phyloP scores from a whole-genome alignment of 2,329 filamentous ascomycete genomes.

The Phoma sp. region DNA sequence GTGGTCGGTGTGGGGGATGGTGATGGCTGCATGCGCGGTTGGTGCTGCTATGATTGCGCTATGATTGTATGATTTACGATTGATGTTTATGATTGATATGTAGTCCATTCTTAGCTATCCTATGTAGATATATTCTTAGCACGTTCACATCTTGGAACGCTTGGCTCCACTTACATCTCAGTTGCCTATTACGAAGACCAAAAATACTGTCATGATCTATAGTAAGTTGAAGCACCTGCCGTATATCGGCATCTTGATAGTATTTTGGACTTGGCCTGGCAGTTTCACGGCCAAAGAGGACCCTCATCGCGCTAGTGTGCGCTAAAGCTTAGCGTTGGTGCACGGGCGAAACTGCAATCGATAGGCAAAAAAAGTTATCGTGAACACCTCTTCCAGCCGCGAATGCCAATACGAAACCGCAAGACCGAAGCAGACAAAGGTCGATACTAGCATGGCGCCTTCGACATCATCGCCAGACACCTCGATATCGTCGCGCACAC shows the following conservation, averaged over 20 bases:
- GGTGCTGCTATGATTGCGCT: constrained; percentile 50
- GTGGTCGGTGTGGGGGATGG: constrained; percentile 40
- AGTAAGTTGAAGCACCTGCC: too few species aligned
- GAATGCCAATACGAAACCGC: background rate
- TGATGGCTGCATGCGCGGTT: constrained; percentile 35
- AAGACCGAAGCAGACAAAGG: background rate
- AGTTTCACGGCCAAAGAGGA: background rate
- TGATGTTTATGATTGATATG: background rate
- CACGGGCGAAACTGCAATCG: constrained; percentile 5
- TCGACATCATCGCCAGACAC: constrained; percentile 45
- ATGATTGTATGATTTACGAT: constrained; percentile 22
- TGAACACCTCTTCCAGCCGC: background rate
- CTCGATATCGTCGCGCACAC: constrained; percentile 50
- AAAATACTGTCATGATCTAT: too few species aligned
- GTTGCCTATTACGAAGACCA: too few species aligned
- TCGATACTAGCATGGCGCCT: constrained; percentile 37
- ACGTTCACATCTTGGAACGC: background rate
- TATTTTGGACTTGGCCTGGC: background rate
- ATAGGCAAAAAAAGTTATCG: constrained; percentile 13
- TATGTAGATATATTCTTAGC: background rate
- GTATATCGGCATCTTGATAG: background rate
- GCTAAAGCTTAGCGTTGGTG: background rate
- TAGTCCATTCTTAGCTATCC: background rate
- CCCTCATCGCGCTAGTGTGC: background rate
- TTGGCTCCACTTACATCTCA: too few species aligned